Base-by-base conservation (phyloP, 1,284 basidiomycete genomes). In the Austroboletus niveus region DNA sequence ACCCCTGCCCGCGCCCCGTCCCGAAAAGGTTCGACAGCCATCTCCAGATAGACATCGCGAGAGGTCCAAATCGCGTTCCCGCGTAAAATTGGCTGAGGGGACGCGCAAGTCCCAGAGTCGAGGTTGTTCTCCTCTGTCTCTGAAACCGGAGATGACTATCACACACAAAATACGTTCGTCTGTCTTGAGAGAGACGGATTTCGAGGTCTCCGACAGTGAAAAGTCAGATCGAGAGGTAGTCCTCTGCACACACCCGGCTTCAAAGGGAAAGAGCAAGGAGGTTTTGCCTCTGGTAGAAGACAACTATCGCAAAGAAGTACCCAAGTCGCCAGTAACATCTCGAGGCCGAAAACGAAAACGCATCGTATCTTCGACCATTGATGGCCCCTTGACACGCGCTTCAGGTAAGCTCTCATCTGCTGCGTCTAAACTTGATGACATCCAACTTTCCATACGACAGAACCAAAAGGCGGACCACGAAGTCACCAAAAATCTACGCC, bases 301-400 rank as follows among this genome's bases (percentile, higher is more conserved):
- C 14, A 22, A 2, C 14, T 14, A 4, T 43, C 51, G 17, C 30
- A 58, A 57, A 42, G 55, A 49, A 49, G 54, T 44, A 29, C 51
- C 47, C 15, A 55, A 59, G 45, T 24, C 63, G 8, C 42, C 42
- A 3, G 42, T 27, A 35, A 39, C 4, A 15, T 24, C 54, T n/a
- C 53, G 39, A 12, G 53, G 54, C 35, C 57, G 48, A 31, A 63
- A 63, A 39, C 65, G 62, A 49, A 67, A 63, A 42, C 62, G 62
- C 0, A 53, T 52, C 17, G 14, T 40, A 40, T 57, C 60, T 35
- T 39, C 63, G 10, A 29, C 48, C 20, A 53, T 5, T 7, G 24
- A 29, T 14, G 40, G 30, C 35, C 45, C 45, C 31, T 50, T 42
- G 20, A 20, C 39, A 48, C 52, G 44, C 32, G 53, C 57, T 17